Percentiles rank a stretch among this genome's conserved stretches.
These are phyloP conservation scores for Thelonectria discophora DNA, from an alignment of 2,329 filamentous ascomycete genomes.

Conservation along the genomic window DNA sequence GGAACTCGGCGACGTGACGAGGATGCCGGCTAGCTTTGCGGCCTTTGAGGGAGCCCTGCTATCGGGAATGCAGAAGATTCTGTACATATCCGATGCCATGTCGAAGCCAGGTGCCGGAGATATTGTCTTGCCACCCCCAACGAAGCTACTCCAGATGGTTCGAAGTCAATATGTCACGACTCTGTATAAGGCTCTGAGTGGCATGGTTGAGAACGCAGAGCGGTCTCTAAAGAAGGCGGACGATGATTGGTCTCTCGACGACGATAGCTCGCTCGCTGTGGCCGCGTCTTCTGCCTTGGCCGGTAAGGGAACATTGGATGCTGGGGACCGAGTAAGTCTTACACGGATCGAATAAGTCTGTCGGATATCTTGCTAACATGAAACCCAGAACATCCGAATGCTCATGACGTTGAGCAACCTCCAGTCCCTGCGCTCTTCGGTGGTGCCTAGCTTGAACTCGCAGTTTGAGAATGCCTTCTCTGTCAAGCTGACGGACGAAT, in stretches of 20 bases:
- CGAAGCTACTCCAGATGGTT: slow-evolving; percentile 90
- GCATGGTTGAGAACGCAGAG: slow-evolving; percentile 97
- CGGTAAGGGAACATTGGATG: slow-evolving; percentile 60
- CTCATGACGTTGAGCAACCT: slow-evolving; percentile 94
- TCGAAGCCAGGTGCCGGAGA: slow-evolving; percentile 75
- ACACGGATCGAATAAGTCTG: background rate
- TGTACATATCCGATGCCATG: slow-evolving; percentile 90
- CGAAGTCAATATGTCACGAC: slow-evolving; percentile 92
- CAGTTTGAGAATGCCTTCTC: slow-evolving; percentile 95
- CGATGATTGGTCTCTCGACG: slow-evolving; percentile 66
- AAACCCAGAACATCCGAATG: slow-evolving; percentile 83
- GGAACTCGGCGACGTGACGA: slow-evolving; percentile 86
- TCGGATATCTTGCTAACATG: slow-evolving; percentile 38
- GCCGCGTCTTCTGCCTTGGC: slow-evolving; percentile 49
- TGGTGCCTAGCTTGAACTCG: slow-evolving; percentile 87
- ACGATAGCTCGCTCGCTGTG: slow-evolving; percentile 52
- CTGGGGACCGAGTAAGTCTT: slow-evolving; percentile 63
- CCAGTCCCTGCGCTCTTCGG: slow-evolving; percentile 79
- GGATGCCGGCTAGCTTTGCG: slow-evolving; percentile 87
- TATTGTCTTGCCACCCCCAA: slow-evolving; percentile 84
- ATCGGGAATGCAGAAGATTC: slow-evolving; percentile 89
- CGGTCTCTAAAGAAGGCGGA: slow-evolving; percentile 71
- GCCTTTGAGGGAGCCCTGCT: slow-evolving; percentile 86
- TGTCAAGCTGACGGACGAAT: slow-evolving; percentile 92
- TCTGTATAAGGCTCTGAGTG: slow-evolving; percentile 91